Evolutionary conservation across 805 yeast genomes (phyloP).

Genomic region (Candida wancherniae): DNA sequence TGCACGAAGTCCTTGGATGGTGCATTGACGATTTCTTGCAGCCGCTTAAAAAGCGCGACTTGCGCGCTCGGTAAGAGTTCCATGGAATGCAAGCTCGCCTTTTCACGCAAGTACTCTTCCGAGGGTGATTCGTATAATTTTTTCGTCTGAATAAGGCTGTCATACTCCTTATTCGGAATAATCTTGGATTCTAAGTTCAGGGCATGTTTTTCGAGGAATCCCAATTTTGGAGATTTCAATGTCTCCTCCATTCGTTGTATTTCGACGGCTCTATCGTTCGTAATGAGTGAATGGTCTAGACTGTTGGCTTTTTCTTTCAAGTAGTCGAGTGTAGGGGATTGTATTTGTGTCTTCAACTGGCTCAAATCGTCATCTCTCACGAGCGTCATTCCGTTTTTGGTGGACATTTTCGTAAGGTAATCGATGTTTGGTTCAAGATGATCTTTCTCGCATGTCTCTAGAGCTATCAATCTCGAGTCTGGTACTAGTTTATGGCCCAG

Average conservation of each 20-base stretch:
- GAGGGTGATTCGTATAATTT: constrained; percentile 4
- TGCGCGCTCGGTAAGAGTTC: constrained; percentile 6
- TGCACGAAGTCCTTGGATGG: constrained; percentile 20
- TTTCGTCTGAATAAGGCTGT: constrained; percentile 2
- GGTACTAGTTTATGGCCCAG: constrained; percentile 2
- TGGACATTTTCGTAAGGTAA: constrained; percentile 5
- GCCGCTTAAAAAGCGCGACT: constrained; percentile 2
- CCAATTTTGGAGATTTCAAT: constrained; percentile 4
- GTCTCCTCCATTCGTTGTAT: constrained; percentile 3
- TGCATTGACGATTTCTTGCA: constrained; percentile 1
- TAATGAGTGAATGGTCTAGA: constrained; percentile 5
- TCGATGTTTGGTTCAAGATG: constrained; percentile 5
- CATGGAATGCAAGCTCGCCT: constrained; percentile 3
- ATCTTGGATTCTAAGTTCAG: constrained; percentile 1
- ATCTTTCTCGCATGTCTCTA: constrained; percentile 2
- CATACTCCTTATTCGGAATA: constrained; percentile 4
- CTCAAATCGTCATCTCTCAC: constrained; percentile 4
- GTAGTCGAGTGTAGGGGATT: constrained; percentile 11
- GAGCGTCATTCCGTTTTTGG: constrained; percentile 1
- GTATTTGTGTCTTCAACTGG: constrained; percentile 3
- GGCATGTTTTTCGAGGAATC: constrained; percentile 6
- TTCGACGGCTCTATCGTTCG: constrained; percentile 4
- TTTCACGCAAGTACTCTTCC: constrained; percentile 10
- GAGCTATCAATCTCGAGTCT: not conserved
- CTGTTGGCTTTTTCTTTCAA: constrained; percentile 9